Percentiles rank a stretch among this genome's conserved stretches.
Evolutionary conservation across 2,329 filamentous ascomycete species (phyloP).

Genomic region (Aspergillus sp.): DNA sequence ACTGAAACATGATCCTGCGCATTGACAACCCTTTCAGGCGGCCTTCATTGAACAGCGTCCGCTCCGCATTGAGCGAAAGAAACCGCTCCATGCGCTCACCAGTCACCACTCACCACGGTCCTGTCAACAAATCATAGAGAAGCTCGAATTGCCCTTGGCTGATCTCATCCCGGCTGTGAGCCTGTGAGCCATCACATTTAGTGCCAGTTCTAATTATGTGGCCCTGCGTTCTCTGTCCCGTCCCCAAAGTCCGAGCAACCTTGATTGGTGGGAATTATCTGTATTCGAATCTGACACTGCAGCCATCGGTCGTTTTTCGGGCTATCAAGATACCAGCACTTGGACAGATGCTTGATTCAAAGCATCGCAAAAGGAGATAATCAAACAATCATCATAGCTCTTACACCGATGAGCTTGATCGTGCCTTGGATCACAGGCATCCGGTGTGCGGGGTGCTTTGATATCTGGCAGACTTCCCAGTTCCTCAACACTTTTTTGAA

Average conservation of each 20-base stretch:
- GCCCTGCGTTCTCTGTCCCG: no score
- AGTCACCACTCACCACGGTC: background rate
- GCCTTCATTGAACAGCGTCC: background rate
- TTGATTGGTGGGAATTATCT: slow-evolving; percentile 2
- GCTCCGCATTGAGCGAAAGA: background rate
- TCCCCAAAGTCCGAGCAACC: background rate
- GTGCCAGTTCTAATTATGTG: background rate
- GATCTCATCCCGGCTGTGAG: slow-evolving; percentile 3
- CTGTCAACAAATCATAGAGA: background rate
- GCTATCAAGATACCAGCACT: background rate
- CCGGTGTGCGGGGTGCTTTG: no score
- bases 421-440: no score
- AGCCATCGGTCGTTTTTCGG: background rate
- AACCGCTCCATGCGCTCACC: background rate
- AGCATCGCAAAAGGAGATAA: no score
- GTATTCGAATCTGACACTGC: background rate
- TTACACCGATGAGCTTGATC: no score
- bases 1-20: slow-evolving; percentile 4
- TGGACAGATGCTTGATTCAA: background rate
- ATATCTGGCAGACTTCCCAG: no score
- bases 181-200: background rate
- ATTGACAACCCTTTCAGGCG: background rate
- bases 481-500: background rate
- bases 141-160: slow-evolving; percentile 1
- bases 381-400: no score